Base-by-base conservation (phyloP, 1,284 basidiomycete species). In the Baeospora myosura region DNA sequence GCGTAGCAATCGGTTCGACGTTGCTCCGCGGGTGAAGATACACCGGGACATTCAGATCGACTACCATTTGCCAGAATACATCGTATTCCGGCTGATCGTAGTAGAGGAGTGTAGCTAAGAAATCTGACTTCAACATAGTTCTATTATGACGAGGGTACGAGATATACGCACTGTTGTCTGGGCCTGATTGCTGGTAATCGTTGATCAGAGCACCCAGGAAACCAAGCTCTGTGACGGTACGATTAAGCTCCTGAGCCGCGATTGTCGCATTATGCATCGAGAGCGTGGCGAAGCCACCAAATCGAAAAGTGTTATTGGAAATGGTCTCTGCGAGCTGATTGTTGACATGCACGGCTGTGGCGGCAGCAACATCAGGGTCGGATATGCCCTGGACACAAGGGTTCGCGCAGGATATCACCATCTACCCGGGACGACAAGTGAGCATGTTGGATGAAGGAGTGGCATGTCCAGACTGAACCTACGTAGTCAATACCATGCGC, bases 181-280 rank as follows among this genome's bases (percentile, higher is more conserved):
- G n/a, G n/a, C n/a, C n/a, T n/a, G n/a, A n/a, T n/a, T n/a, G n/a
- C n/a, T n/a, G n/a, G 49, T 63, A 70, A 47, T 70, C 67, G 42
- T 70, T 67, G 18, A 68, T 28, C 43, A 66, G 42, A 11, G 60
- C 64, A 12, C 64, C 64, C 10, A 67, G 42, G 34, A 70, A 66
- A 7, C 69, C 67, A 1, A 69, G 58, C 38, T 70, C 60, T 6
- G 52, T 52, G 2, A 71, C 63, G 1, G 68, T 46, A 14, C 68
- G 61, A n/a, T 59, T 57, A 11, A 70, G 55, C 40, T 71, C 68
- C 28, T 58, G 51, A 3, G 61, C 65, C 1, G 68, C 69, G 14
- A 54, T 53, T 1, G 62, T 58, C 14, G 68, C 64, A 43, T 69
- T 65, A 36, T 71, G 68, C 68, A 71, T 70, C 1, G 65, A 54